phyloP scores from a whole-genome alignment of 257 asterid genomes.

The Penstemon davidsonii region DNA sequence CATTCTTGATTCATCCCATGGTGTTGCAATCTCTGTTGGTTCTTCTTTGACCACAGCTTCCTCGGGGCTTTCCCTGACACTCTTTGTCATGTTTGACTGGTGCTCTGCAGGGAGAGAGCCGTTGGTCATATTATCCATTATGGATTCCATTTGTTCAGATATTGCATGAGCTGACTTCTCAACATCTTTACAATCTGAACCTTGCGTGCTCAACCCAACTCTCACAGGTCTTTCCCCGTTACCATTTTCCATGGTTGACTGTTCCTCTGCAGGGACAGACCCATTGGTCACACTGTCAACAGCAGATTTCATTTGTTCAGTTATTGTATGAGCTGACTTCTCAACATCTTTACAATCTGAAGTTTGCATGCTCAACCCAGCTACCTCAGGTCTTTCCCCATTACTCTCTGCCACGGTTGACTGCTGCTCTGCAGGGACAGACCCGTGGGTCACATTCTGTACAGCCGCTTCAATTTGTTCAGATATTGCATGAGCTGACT shows the following conservation, averaged over 20 bases:
- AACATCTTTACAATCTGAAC: constrained; percentile 52
- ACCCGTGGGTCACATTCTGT: constrained; percentile 47
- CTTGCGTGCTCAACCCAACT: constrained; percentile 53
- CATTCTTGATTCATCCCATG: constrained; percentile 76
- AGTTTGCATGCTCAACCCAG: neutral
- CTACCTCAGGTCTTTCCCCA: constrained; percentile 44
- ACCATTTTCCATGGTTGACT: too few species aligned
- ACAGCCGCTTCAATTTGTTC: constrained; percentile 63
- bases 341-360: too few species aligned
- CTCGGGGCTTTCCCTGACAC: constrained; percentile 43
- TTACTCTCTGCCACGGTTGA: constrained; percentile 32
- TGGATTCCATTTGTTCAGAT: constrained; percentile 66
- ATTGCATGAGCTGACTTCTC: constrained; percentile 58
- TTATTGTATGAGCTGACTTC: too few species aligned
- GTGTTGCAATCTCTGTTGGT: constrained; percentile 41
- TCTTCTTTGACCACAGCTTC: constrained; percentile 43
- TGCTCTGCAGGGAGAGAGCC: constrained; percentile 41
- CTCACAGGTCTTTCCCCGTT: too few species aligned
- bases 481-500: constrained; percentile 57
- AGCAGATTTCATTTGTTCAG: too few species aligned
- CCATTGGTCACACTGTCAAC: too few species aligned
- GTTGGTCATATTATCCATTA: constrained; percentile 48
- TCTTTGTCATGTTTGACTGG: constrained; percentile 38
- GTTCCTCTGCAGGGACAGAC: too few species aligned
- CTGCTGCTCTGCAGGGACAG: constrained; percentile 43